These are phyloP conservation scores for Trametes punicea DNA, from an alignment of 768 basidiomycete species.

Conservation along the genomic window DNA sequence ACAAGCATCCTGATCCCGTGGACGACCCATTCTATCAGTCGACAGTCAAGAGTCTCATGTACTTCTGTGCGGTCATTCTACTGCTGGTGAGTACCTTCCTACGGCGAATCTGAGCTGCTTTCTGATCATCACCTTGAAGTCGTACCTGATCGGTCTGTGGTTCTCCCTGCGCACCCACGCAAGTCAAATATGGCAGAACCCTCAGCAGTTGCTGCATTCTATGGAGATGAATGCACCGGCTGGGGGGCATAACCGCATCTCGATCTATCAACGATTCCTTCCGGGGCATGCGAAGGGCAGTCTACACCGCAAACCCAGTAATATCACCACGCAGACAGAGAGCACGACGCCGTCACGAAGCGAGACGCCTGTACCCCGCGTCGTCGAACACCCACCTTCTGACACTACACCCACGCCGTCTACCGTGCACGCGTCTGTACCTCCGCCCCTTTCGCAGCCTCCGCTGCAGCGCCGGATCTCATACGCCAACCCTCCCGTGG, in stretches of 20 bases:
- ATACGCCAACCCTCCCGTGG: conserved; percentile 41
- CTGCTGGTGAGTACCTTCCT: conserved; percentile 55
- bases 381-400: background rate
- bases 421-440: conserved; percentile 23
- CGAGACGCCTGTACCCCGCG: conserved; percentile 33
- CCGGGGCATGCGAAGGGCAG: conserved; percentile 30
- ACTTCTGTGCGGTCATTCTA: conserved; percentile 87
- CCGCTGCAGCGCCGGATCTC: conserved; percentile 40
- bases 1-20: conserved; percentile 90
- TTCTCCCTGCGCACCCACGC: conserved; percentile 98
- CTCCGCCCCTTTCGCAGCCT: background rate
- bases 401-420: conserved; percentile 25
- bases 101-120: background rate
- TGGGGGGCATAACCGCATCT: conserved; percentile 43
- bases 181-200: conserved; percentile 98
- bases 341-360: conserved; percentile 35
- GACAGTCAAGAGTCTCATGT: conserved; percentile 94
- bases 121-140: conserved; percentile 50
- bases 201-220: conserved; percentile 73
- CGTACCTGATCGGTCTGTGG: conserved; percentile 96
- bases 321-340: conserved; percentile 32
- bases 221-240: conserved; percentile 51
- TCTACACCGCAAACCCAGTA: conserved; percentile 47
- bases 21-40: conserved; percentile 96
- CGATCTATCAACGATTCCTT: conserved; percentile 59